Percentiles rank a stretch among this genome's conserved stretches.
phyloP scores from a whole-genome alignment of 257 asterid species.

The Solanum sitiens region DNA sequence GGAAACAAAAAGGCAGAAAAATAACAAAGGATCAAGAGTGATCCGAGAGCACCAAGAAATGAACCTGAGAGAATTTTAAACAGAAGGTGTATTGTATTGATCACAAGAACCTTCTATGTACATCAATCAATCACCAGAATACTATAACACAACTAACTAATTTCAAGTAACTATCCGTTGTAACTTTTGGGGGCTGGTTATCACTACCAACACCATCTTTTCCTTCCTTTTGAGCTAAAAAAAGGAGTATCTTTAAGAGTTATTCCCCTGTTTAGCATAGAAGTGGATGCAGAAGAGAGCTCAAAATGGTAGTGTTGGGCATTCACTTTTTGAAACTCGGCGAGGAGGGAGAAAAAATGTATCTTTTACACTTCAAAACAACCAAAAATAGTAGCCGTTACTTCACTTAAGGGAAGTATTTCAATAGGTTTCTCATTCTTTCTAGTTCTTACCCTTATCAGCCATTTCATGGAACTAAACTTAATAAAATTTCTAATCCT shows the following conservation, averaged over 20 bases:
- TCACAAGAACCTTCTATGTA: background rate
- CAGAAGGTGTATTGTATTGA: background rate
- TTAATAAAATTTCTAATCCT: background rate
- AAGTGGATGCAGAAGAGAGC: background rate
- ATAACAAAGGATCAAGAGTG: background rate
- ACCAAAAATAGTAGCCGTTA: background rate
- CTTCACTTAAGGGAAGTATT: background rate
- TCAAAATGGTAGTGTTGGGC: background rate
- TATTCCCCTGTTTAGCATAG: background rate
- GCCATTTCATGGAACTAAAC: background rate
- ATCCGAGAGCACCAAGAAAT: background rate
- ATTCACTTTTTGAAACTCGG: background rate
- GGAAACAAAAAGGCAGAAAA: background rate
- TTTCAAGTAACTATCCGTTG: background rate
- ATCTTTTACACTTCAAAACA: background rate
- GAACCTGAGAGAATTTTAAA: background rate
- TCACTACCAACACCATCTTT: background rate
- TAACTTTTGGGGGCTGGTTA: background rate
- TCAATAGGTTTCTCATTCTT: background rate
- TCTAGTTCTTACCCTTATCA: background rate
- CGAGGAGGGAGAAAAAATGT: background rate
- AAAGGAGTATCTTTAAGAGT: background rate
- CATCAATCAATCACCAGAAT: background rate
- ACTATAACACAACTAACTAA: background rate
- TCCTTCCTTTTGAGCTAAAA: background rate